phyloP scores from a whole-genome alignment of 2,329 filamentous ascomycete genomes.

The Diplodia sapinea region DNA sequence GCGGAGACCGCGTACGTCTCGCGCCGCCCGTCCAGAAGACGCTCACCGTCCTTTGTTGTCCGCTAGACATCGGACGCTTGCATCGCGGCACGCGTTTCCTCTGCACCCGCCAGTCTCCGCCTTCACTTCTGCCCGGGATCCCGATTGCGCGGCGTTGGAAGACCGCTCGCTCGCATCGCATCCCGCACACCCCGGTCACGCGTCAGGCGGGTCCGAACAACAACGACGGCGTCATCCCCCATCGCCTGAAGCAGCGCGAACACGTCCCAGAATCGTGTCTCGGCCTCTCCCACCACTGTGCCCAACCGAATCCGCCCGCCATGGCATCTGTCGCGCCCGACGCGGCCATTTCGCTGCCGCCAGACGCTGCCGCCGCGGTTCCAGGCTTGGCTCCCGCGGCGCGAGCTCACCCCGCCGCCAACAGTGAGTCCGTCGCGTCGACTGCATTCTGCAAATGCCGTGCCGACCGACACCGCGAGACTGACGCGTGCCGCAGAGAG shows the following conservation, averaged over 20 bases:
- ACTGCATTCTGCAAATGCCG: conserved; percentile 8
- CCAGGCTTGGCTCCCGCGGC: conserved; percentile 26
- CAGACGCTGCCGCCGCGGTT: conserved; percentile 14
- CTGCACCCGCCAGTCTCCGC: conserved; percentile 1
- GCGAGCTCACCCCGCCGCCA: conserved; percentile 27
- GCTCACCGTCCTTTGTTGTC: conserved; percentile 24
- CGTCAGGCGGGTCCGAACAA: conserved; percentile 27
- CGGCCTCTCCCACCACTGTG: conserved; percentile 4
- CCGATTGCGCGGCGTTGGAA: conserved; percentile 9
- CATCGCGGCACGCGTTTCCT: conserved; percentile 9
- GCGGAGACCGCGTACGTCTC: conserved; percentile 18
- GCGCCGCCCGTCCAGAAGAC: conserved; percentile 7
- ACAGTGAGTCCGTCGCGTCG: conserved; percentile 17
- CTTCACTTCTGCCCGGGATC: neutral
- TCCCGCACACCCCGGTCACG: conserved; percentile 7
- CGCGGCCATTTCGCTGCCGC: conserved; percentile 23
- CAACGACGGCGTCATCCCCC: conserved; percentile 22
- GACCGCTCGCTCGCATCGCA: conserved; percentile 17
- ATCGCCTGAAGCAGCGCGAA: conserved; percentile 18
- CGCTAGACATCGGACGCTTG: conserved; percentile 20
- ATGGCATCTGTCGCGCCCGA: conserved; percentile 29
- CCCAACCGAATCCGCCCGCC: neutral
- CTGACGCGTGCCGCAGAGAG: conserved; percentile 24
- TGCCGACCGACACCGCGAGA: neutral
- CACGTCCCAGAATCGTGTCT: neutral